Conservation (phyloP, 2,329 filamentous ascomycete species). For the Sporothrix curviconia region DNA sequence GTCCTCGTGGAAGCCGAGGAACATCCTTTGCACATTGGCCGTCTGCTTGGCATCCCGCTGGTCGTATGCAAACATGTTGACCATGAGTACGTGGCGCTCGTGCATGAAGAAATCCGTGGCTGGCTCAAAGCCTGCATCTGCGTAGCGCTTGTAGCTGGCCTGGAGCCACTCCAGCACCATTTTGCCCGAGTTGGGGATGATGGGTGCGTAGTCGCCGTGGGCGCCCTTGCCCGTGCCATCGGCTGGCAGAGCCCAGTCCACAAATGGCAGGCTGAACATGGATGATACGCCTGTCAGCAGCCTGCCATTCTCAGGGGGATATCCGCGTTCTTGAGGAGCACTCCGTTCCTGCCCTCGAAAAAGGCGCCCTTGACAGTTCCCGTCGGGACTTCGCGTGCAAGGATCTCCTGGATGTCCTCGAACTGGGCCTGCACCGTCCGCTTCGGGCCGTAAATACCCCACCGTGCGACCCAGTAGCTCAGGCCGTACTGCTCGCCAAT, state of each 20-base stretch:
- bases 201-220: neutral
- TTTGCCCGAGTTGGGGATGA: slow-evolving; percentile 1
- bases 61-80: slow-evolving; percentile 1
- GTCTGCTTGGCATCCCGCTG: neutral
- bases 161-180: neutral
- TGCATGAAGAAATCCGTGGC: slow-evolving; percentile 4
- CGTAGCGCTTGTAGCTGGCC: slow-evolving; percentile 3
- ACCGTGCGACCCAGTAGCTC: neutral
- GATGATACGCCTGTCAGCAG: neutral
- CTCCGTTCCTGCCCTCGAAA: neutral
- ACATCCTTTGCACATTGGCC: neutral
- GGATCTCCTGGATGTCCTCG: neutral
- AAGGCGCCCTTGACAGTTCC: neutral
- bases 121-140: neutral
- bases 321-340: neutral
- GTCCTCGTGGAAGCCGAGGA: slow-evolving; percentile 1
- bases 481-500: neutral
- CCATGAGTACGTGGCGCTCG: neutral
- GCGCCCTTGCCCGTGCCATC: neutral
- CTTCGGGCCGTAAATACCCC: neutral
- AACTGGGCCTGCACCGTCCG: neutral
- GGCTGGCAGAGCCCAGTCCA: neutral
- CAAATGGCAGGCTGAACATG: slow-evolving; percentile 3
- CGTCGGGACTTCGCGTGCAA: neutral
- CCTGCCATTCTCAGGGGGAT: neutral